A percentile compares a stretch with the other conserved stretches of the same genome.
Evolutionary conservation across 352 stramenopile genomes (phyloP).

Genomic region (Phytophthora multivora): DNA sequence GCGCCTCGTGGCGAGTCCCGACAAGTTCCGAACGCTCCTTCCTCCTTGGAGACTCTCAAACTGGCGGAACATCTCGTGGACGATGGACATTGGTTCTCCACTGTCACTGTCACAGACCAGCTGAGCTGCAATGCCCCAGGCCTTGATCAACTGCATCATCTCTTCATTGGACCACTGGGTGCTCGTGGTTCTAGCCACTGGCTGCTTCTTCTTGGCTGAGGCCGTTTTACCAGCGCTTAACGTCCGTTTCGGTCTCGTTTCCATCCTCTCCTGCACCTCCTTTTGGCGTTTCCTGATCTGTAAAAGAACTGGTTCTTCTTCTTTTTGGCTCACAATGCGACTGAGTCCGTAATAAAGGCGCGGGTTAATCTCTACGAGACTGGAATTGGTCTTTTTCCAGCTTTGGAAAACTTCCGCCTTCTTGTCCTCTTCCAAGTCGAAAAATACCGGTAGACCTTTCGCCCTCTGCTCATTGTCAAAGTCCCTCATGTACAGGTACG

Average conservation of each 20-base stretch:
- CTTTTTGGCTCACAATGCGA: slow-evolving; percentile 29
- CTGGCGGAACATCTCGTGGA: slow-evolving; percentile 36
- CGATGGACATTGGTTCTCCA: slow-evolving; percentile 28
- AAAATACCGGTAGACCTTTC: slow-evolving; percentile 21
- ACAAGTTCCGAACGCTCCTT: slow-evolving; percentile 27
- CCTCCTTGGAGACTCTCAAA: slow-evolving; percentile 33
- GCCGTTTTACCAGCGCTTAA: neutral
- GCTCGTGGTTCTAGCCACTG: neutral
- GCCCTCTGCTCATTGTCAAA: slow-evolving; percentile 32
- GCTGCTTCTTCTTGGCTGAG: slow-evolving; percentile 13
- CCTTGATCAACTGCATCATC: slow-evolving; percentile 33
- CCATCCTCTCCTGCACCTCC: slow-evolving; percentile 13
- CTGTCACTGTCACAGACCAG: slow-evolving; percentile 21
- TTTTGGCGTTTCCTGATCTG: slow-evolving; percentile 7
- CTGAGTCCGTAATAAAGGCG: slow-evolving; percentile 28
- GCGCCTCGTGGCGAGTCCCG: slow-evolving; percentile 28
- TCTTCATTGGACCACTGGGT: slow-evolving; percentile 35
- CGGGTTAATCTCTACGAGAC: slow-evolving; percentile 33
- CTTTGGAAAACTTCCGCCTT: slow-evolving; percentile 18
- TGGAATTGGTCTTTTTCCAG: slow-evolving; percentile 41
- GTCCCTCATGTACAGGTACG: slow-evolving; percentile 35
- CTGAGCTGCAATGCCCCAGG: slow-evolving; percentile 30
- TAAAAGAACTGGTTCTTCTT: slow-evolving; percentile 10
- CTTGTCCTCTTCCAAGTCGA: slow-evolving; percentile 25
- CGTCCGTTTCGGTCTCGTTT: slow-evolving; percentile 18